These are phyloP conservation scores for Meira nashicola DNA, from an alignment of 1,284 basidiomycete genomes.

Conservation along the genomic window DNA sequence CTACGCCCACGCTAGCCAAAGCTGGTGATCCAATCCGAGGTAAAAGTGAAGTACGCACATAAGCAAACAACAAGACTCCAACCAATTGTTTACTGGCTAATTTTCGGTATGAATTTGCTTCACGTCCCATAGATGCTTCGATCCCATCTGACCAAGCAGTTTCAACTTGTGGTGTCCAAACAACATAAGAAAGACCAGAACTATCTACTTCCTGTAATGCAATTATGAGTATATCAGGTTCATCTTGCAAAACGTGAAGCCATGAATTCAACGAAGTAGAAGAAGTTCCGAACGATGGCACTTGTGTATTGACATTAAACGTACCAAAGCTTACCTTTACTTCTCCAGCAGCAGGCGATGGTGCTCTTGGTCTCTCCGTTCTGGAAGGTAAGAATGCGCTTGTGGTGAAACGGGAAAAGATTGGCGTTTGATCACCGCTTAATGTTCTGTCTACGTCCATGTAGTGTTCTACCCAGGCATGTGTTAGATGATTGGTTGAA, in stretches of 20 bases:
- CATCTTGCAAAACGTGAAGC: constrained; percentile 13
- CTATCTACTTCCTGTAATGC: constrained; percentile 19
- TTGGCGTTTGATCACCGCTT: not conserved
- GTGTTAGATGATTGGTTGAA: not conserved
- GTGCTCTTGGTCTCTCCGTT: constrained; percentile 6
- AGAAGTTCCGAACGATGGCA: not conserved
- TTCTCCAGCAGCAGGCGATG: constrained; percentile 12
- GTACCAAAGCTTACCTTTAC: constrained; percentile 14
- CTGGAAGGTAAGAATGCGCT: not conserved
- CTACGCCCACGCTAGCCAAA: constrained; percentile 13
- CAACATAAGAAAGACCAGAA: constrained; percentile 14
- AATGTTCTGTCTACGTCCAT: constrained; percentile 1
- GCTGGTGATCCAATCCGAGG: not conserved
- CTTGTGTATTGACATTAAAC: constrained; percentile 15
- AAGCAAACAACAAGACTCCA: constrained; percentile 18
- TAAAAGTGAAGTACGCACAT: constrained; percentile 6
- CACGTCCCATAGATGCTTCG: constrained; percentile 3
- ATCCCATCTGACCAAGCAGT: constrained; percentile 12
- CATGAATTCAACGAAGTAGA: constrained; percentile 9
- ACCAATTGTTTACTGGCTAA: constrained; percentile 19
- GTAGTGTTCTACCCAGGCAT: not conserved
- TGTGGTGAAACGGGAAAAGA: constrained; percentile 15
- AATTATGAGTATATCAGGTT: constrained; percentile 17
- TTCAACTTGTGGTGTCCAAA: constrained; percentile 16
- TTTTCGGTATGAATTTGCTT: constrained; percentile 7